Percentiles rank a stretch among this genome's conserved stretches.
Conservation (phyloP, 768 basidiomycete species). For the Leccinum disarticulatum region DNA sequence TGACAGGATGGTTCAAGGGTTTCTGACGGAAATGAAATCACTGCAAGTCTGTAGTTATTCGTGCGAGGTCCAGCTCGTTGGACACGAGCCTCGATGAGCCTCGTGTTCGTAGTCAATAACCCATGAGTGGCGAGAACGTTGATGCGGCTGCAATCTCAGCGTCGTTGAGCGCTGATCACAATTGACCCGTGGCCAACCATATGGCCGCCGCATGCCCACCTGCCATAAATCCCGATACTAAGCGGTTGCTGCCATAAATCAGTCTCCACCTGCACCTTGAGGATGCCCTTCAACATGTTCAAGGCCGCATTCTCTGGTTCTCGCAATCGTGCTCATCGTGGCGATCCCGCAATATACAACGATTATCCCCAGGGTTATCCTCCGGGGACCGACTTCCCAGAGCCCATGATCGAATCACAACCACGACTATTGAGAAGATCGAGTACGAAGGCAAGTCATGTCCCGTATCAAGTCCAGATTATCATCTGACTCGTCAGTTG, state of each 20-base stretch:
- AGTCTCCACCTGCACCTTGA: conserved; percentile 22
- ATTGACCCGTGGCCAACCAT: conserved; percentile 33
- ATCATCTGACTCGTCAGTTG: conserved; percentile 13
- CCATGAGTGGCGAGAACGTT: neutral
- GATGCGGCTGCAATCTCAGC: neutral
- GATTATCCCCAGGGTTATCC: conserved; percentile 33
- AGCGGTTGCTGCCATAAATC: conserved; percentile 10
- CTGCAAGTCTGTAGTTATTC: neutral
- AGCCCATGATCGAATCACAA: conserved; percentile 22
- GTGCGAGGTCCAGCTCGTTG: neutral
- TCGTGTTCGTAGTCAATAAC: conserved; percentile 12
- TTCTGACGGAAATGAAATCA: conserved; percentile 1
- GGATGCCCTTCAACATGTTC: conserved; percentile 40
- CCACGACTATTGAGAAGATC: conserved; percentile 27
- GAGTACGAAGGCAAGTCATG: conserved; percentile 25
- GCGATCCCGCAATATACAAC: conserved; percentile 23
- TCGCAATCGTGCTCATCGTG: conserved; percentile 31
- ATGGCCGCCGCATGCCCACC: conserved; percentile 30
- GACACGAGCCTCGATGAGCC: neutral
- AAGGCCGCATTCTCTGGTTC: conserved; percentile 33
- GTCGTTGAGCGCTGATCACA: conserved; percentile 2
- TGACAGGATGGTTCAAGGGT: neutral
- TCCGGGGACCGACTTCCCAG: conserved; percentile 25
- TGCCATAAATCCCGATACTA: conserved; percentile 30
- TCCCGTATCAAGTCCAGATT: neutral